Evolutionary conservation across 2,329 filamentous ascomycete genomes (phyloP), one percentile per base, ranked within the genome.

Genomic region (Trichoderma arundinaceum): DNA sequence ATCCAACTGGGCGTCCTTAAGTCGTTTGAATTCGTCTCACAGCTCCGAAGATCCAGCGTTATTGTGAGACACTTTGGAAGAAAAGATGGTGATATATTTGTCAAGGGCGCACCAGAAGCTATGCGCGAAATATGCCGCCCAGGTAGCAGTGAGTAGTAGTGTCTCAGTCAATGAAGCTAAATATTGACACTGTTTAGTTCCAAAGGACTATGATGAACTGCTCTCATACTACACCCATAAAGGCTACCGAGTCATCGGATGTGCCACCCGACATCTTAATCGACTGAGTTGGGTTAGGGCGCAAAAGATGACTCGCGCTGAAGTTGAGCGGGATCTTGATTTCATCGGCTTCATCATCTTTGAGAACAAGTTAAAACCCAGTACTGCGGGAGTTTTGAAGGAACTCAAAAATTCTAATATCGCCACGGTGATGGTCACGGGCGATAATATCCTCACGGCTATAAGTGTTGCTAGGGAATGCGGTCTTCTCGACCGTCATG

Each of bases 331-430:
- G 3, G 84, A 88, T 38, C 85, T 99, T 10, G 88, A 94, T 52
- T 98, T 99, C 74, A 85, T 94, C 41, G 95, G 95, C 5, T 99
- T 99, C 79, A 98, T 99, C 74, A 90, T 99, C 62, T 99, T 99
- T 72, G 95, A 99, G 79, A 99, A 99, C 80, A 99, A 99, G 79
- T 81, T 99, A 68, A 99, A 99, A 77, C 89, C 92, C 1, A 93
- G 87, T 19, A 97, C 94, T 0, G 85, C 91, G 1, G 85, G 84
- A 1, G 91, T 97, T 39, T 87, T 99, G 32, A 85, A 90, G 64
- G 94, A 98, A 78, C 84, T 99, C 3, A 84, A 87, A 38, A 83
- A 90, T 60, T 94, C 96, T 7, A 91, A 91, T 64, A 97, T 99
- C 70, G 88, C 92, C 41, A 90, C 91, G 33, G 88, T 97, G 59